Evolutionary conservation across 2,329 filamentous ascomycete species (phyloP).

Genomic region (Phialophora chinensis): DNA sequence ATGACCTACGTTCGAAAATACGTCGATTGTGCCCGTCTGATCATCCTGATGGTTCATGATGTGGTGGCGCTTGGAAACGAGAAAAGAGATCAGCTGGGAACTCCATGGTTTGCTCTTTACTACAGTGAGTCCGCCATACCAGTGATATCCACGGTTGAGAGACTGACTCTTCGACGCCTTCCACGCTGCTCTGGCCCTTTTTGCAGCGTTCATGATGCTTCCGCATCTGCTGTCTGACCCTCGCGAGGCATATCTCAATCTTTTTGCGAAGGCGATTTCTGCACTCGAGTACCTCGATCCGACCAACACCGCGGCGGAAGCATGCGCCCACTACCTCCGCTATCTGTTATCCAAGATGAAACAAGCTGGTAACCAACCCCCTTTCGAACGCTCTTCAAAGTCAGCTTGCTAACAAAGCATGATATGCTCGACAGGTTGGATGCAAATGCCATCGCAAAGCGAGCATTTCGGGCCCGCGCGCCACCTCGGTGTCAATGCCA

Average conservation of each 20-base stretch:
- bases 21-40: background rate
- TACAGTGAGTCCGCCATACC: background rate
- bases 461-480: too few relatives aligned
- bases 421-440: too few relatives aligned
- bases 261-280: background rate
- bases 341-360: background rate
- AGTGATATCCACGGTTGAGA: background rate
- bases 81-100: background rate
- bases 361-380: conserved; percentile 22
- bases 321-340: background rate
- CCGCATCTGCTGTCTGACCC: background rate
- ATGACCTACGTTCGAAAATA: background rate
- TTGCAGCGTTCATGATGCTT: background rate
- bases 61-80: background rate
- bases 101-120: background rate
- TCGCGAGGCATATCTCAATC: background rate
- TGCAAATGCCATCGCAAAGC: too few relatives aligned
- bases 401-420: too few relatives aligned
- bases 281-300: background rate
- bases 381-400: too few relatives aligned
- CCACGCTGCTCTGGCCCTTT: background rate
- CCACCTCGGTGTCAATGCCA: too few relatives aligned
- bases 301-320: background rate
- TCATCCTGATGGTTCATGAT: background rate
- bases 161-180: background rate